Evolutionary conservation across 192 early-diverging fungal genomes (phyloP), one percentile per base, ranked within the genome.

Genomic region (Lunasporangiospora selenospora): DNA sequence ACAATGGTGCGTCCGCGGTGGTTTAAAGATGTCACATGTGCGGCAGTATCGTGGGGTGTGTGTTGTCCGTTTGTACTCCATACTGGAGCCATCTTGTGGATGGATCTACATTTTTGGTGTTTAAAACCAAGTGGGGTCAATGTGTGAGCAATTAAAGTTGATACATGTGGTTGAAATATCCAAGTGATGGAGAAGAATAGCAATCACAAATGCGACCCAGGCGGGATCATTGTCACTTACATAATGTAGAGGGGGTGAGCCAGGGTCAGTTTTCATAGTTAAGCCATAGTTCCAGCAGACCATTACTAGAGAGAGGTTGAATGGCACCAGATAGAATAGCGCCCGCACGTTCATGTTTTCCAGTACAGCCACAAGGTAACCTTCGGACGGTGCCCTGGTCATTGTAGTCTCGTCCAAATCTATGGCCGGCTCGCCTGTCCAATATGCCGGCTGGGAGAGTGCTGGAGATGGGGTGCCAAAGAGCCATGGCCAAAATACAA

Each of bases 201-300:
- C n/a, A n/a, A n/a, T n/a, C n/a, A n/a, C n/a, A n/a, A n/a, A n/a
- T n/a, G n/a, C n/a, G n/a, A n/a, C n/a, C n/a, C n/a, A n/a, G n/a
- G n/a, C n/a, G n/a, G n/a, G n/a, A n/a, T 19, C 12, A n/a, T 23
- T 39, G 31, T 33, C 27, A 49, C 62, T 11, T 59, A 73, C 83
- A 79, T 80, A 87, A 41, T 78, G 66, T 13, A 77, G 57, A 13
- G 95, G 94, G 5, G 93, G 89, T 21, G 77, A 54, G 15, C 97
- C 97, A 0, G 97, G 95, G 44, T 89, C 77, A 16, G 90, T 92
- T 2, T 60, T 67, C 45, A 83, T 87, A 11, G 91, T 90, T 24
- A 93, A 76, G 53, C 83, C 89, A 75, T 97, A 99, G 84, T 97
- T 97, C 79, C 90, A 81, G 75, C 85, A 89, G 30, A 96, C 86